A percentile compares a stretch with the other conserved stretches of the same genome.
phyloP scores from a whole-genome alignment of 495 filamentous ascomycete genomes.

The Penicillium crystallinum region DNA sequence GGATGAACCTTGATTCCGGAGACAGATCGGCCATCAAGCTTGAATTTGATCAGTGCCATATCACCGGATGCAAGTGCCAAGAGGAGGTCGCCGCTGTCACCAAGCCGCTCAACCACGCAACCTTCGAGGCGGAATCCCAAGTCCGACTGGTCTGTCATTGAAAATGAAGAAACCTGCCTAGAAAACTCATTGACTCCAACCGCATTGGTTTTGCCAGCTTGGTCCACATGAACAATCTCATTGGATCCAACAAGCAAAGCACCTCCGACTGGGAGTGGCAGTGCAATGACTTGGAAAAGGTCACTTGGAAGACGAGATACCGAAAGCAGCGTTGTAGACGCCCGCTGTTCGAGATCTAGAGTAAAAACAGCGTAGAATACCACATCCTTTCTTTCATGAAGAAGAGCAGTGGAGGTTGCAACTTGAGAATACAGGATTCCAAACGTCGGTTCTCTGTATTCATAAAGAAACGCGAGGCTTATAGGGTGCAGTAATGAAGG shows the following conservation, averaged over 20 bases:
- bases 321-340: slow-evolving; percentile 87
- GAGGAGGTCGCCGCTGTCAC: slow-evolving; percentile 73
- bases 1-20: slow-evolving; percentile 70
- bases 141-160: slow-evolving; percentile 78
- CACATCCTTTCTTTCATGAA: slow-evolving; percentile 74
- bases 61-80: slow-evolving; percentile 75
- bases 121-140: slow-evolving; percentile 75
- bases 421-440: slow-evolving; percentile 79
- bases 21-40: slow-evolving; percentile 86
- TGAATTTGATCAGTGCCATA: slow-evolving; percentile 72
- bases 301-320: slow-evolving; percentile 84
- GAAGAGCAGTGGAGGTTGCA: slow-evolving; percentile 64
- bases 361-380: slow-evolving; percentile 91
- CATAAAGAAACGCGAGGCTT: slow-evolving; percentile 88
- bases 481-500: slow-evolving; percentile 80
- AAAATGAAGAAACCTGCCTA: slow-evolving; percentile 69
- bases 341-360: slow-evolving; percentile 86
- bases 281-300: slow-evolving; percentile 74
- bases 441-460: slow-evolving; percentile 96
- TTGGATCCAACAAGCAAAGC: slow-evolving; percentile 82
- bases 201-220: slow-evolving; percentile 87
- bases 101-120: slow-evolving; percentile 72
- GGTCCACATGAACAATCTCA: slow-evolving; percentile 92
- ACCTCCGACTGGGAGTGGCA: slow-evolving; percentile 83
- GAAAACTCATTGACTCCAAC: slow-evolving; percentile 93